phyloP scores from a whole-genome alignment of 2,329 filamentous ascomycete species.

The Geosmithia putterillii region DNA sequence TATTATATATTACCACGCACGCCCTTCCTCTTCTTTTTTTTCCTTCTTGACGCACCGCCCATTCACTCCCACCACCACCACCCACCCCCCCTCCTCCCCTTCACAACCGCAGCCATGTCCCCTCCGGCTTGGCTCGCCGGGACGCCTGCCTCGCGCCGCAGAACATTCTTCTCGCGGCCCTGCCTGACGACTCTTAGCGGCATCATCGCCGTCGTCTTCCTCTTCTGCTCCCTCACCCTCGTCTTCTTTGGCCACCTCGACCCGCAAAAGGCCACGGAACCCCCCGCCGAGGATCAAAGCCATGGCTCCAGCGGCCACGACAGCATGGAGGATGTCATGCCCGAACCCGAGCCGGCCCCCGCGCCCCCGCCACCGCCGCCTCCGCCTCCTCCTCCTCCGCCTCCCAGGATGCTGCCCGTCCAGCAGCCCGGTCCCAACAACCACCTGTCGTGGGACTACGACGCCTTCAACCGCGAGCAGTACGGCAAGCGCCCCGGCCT shows the following conservation, averaged over 20 bases:
- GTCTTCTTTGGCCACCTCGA: conserved; percentile 1
- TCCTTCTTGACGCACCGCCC: too few relatives aligned
- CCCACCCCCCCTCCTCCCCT: too few relatives aligned
- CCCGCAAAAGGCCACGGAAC: not conserved
- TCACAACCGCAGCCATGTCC: not conserved
- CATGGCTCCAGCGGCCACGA: not conserved
- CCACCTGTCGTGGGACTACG: not conserved
- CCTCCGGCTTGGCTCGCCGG: not conserved
- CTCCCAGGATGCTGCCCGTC: not conserved
- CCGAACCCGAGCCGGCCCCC: not conserved
- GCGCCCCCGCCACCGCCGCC: not conserved
- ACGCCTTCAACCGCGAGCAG: not conserved
- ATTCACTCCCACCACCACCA: too few relatives aligned
- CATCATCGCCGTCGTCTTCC: not conserved
- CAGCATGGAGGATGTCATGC: not conserved
- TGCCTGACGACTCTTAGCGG: not conserved
- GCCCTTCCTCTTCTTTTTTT: too few relatives aligned
- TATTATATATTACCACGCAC: not conserved
- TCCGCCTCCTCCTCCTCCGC: not conserved
- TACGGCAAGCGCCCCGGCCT: not conserved
- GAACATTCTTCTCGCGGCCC: not conserved
- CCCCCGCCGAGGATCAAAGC: not conserved
- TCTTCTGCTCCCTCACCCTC: not conserved
- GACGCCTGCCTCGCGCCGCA: not conserved
- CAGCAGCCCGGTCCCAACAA: conserved; percentile 1